A percentile compares a stretch with the other conserved stretches of the same genome.
These are phyloP conservation scores for Candida boleticola DNA, from an alignment of 805 yeast genomes.

Conservation along the genomic window DNA sequence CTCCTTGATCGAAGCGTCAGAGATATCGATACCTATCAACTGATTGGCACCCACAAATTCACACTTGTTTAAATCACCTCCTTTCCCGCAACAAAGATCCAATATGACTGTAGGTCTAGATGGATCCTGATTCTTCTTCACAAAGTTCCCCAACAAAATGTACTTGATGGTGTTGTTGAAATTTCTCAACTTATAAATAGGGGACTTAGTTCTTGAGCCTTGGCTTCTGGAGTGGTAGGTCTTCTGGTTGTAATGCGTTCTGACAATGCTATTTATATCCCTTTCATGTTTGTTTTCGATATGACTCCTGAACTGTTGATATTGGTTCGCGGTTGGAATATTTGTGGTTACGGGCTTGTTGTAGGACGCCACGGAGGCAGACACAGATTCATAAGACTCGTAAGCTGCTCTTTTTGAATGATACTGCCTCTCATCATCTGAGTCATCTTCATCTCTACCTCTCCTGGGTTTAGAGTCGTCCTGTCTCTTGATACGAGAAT, in stretches of 20 bases:
- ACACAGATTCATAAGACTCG: no score
- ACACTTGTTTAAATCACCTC: constrained; percentile 94
- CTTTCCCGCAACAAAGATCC: constrained; percentile 96
- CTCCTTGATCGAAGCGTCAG: constrained; percentile 82
- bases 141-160: constrained; percentile 72
- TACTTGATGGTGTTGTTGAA: constrained; percentile 92
- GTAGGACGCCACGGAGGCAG: constrained; percentile 18
- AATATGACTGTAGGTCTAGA: constrained; percentile 47
- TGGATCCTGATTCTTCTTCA: constrained; percentile 31
- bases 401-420: constrained; percentile 2
- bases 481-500: constrained; percentile 1
- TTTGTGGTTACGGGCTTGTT: constrained; percentile 19
- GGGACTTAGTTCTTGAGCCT: constrained; percentile 66
- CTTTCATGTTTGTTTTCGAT: constrained; percentile 32
- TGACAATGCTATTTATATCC: constrained; percentile 64
- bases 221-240: constrained; percentile 64
- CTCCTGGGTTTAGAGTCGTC: constrained; percentile 1
- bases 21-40: constrained; percentile 87
- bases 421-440: neutral
- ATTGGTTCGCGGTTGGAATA: constrained; percentile 16
- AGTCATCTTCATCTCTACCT: neutral
- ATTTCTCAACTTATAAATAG: constrained; percentile 80
- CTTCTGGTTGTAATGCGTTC: constrained; percentile 83
- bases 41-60: constrained; percentile 69
- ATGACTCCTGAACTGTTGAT: constrained; percentile 36